A percentile compares a stretch with the other conserved stretches of the same genome.
These are phyloP conservation scores for Lipomyces starkeyi DNA, from an alignment of 805 yeast genomes.

Conservation along the genomic window DNA sequence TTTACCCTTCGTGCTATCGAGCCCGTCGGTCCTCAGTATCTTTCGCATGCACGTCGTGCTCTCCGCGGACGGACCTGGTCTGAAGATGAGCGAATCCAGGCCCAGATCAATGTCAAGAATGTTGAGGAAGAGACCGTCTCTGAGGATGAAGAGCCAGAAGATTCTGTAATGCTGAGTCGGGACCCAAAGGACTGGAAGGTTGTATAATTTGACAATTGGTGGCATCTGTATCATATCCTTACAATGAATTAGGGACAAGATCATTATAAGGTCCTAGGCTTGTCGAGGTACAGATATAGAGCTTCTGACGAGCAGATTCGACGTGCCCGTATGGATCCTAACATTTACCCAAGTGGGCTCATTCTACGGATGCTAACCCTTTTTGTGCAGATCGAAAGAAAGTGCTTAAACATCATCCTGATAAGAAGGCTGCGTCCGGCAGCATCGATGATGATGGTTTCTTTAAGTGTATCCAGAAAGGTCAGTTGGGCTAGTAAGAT, in stretches of 20 bases:
- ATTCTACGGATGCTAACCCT: not conserved
- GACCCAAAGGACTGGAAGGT: conserved; percentile 98
- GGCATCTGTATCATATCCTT: not conserved
- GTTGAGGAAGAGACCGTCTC: conserved; percentile 63
- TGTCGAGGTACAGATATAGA: conserved; percentile 85
- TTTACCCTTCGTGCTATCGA: conserved; percentile 70
- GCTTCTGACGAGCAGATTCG: conserved; percentile 94
- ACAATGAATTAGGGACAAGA: conserved; percentile 64
- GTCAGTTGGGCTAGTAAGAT: not conserved
- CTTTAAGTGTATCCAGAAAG: conserved; percentile 95
- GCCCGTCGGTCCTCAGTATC: conserved; percentile 94
- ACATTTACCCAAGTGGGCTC: not conserved
- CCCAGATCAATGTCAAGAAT: conserved; percentile 78
- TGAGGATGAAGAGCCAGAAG: conserved; percentile 70
- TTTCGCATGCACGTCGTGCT: conserved; percentile 96
- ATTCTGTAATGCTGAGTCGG: conserved; percentile 77
- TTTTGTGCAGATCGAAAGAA: conserved; percentile 65
- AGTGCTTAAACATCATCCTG: conserved; percentile 97
- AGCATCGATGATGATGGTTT: conserved; percentile 87
- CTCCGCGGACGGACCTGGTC: conserved; percentile 98
- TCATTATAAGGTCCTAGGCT: conserved; percentile 93
- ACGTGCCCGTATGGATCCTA: conserved; percentile 67
- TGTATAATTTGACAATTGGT: not conserved
- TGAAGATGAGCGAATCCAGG: conserved; percentile 92
- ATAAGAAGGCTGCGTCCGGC: conserved; percentile 92